Base-by-base conservation (phyloP, 352 stramenopile genomes). In the Blastocystis sp. region DNA sequence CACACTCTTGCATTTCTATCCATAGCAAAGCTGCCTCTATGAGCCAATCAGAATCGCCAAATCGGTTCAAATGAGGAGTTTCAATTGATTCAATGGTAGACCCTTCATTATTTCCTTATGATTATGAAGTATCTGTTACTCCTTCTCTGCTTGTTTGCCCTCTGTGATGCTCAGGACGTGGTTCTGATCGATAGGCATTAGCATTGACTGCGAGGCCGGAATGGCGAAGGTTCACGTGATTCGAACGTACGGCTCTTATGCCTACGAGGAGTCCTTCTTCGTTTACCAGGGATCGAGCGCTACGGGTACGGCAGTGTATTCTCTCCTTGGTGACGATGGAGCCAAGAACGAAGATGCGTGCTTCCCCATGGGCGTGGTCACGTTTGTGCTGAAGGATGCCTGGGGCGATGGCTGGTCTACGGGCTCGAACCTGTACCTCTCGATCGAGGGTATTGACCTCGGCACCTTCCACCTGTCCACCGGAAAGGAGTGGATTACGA, bases 391-490 rank as follows among this genome's bases (percentile, higher is more conserved):
- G 48, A 57, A 57, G 48, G 69, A 79, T 79, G 42, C 69, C 7
- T 87, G 74, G 42, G 76, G 76, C 28, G 76, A 87, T 71, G 52
- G 54, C 11, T 87, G 76, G 76, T 70, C 76, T 1, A 71, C 14
- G 9, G 76, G 76, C 60, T 57, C 76, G 24, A 74, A 48, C 45
- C 61, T 87, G 38, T 59, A 69, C 3, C 4, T 87, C 6, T 48
- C 21, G 21, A 24, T 71, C 45, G 64, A 24, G 19, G n/a, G 10
- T 52, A 3, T 40, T n/a, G 3, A 2, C n/a, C 11, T 71, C n/a
- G 64, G 64, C 4, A 40, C 64, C 1, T 71, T 52, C 24, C 14
- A 4, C 19, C 17, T 71, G 3, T 21, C 4, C 64, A 71, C 1
- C 45, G 24, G 19, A 9, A 71, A 3, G 19, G 19, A 40, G 19